A percentile compares a stretch with the other conserved stretches of the same genome.
phyloP scores from a whole-genome alignment of 1,139 yeast genomes.

The Saccharomyces hybrid region DNA sequence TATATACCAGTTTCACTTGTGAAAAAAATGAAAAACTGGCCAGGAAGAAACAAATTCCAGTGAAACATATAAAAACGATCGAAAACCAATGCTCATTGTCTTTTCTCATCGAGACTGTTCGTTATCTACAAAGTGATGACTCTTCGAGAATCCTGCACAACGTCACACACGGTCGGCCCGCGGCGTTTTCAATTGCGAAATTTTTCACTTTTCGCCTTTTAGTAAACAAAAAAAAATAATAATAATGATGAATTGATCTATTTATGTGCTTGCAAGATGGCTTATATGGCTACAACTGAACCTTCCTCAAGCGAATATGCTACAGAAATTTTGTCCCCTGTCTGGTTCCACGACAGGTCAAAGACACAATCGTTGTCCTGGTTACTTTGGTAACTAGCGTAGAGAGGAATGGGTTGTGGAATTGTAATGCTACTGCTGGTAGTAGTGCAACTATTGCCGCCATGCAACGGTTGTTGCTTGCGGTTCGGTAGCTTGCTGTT shows the following conservation, averaged over 20 bases:
- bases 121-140: background rate
- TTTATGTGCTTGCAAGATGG: background rate
- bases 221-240: background rate
- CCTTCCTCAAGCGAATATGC: conserved; percentile 14
- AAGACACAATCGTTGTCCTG: conserved; percentile 11
- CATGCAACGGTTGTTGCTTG: conserved; percentile 2
- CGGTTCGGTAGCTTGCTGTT: conserved; percentile 20
- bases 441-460: background rate
- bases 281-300: conserved; percentile 9
- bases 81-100: background rate
- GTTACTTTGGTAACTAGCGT: background rate
- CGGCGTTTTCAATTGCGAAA: background rate
- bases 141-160: background rate
- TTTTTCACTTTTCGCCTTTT: background rate
- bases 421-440: background rate
- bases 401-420: conserved; percentile 2
- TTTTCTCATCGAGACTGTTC: background rate
- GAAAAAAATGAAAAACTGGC: background rate
- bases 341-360: conserved; percentile 15
- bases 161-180: background rate
- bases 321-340: conserved; percentile 9
- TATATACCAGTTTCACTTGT: background rate
- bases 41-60: background rate
- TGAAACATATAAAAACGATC: background rate
- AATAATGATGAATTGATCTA: background rate